phyloP scores from a whole-genome alignment of 1,284 basidiomycete genomes.

The Phaffia rhodozyma region DNA sequence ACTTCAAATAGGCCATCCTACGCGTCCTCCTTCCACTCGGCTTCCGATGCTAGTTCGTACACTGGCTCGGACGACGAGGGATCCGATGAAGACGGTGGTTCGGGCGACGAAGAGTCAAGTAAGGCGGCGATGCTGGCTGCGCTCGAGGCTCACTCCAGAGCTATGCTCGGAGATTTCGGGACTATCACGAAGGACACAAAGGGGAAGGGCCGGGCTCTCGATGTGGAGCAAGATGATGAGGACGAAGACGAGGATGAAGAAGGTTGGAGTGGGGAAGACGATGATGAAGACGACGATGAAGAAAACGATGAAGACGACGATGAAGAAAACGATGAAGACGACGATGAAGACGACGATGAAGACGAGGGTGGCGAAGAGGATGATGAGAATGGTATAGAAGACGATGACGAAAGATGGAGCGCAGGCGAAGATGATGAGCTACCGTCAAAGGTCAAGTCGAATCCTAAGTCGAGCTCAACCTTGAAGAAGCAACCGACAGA shows the following conservation, averaged over 20 bases:
- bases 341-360: constrained; percentile 9
- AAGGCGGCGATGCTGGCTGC: constrained; percentile 31
- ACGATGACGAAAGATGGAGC: constrained; percentile 19
- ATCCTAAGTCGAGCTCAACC: not conserved
- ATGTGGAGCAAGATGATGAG: not conserved
- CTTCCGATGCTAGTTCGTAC: not conserved
- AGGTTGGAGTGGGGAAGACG: not conserved
- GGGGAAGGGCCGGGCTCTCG: constrained; percentile 7
- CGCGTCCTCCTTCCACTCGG: not conserved
- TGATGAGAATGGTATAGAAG: not conserved
- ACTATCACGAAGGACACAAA: not conserved
- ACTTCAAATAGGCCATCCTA: not conserved
- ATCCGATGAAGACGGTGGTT: constrained; percentile 17
- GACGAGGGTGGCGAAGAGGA: constrained; percentile 21
- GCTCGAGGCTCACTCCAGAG: constrained; percentile 32
- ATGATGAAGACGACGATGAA: not conserved
- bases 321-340: constrained; percentile 1
- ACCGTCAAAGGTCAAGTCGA: constrained; percentile 22
- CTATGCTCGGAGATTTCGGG: constrained; percentile 29
- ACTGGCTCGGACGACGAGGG: constrained; percentile 2
- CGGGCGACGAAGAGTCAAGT: constrained; percentile 17
- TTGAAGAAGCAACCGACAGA: constrained; percentile 4
- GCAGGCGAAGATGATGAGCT: constrained; percentile 23
- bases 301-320: not conserved
- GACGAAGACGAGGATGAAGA: constrained; percentile 9